Evolutionary conservation across 2,329 filamentous ascomycete genomes (phyloP).

Genomic region (Pseudohalonectria lignicola): DNA sequence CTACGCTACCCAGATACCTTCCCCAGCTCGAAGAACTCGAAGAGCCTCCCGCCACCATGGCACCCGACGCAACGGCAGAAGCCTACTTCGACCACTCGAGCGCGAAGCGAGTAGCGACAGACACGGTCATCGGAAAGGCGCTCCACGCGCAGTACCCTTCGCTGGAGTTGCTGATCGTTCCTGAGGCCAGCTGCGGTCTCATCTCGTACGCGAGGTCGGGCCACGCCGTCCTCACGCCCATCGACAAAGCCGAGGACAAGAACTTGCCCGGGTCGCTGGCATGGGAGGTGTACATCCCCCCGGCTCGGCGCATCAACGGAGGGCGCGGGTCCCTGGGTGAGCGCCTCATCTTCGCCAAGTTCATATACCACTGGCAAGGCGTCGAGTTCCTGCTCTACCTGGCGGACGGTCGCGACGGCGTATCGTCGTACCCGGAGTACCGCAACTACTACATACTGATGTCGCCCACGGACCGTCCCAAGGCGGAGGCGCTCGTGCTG

Average conservation of each 20-base stretch:
- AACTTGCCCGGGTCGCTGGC: slow-evolving; percentile 21
- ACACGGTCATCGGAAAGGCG: slow-evolving; percentile 26
- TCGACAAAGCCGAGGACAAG: slow-evolving; percentile 14
- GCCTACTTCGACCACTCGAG: slow-evolving; percentile 28
- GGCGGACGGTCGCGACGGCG: slow-evolving; percentile 28
- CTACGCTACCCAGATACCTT: background rate
- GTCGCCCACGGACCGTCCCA: slow-evolving; percentile 11
- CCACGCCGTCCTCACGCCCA: slow-evolving; percentile 19
- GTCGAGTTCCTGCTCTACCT: slow-evolving; percentile 32
- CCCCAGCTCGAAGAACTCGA: too few relatives aligned
- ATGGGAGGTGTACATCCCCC: slow-evolving; percentile 27
- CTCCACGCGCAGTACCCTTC: slow-evolving; percentile 31
- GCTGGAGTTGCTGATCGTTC: slow-evolving; percentile 27
- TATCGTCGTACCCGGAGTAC: slow-evolving; percentile 14
- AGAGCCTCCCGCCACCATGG: background rate
- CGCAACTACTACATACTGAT: slow-evolving; percentile 28
- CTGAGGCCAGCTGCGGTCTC: slow-evolving; percentile 22
- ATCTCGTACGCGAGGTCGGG: slow-evolving; percentile 29
- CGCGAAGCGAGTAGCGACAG: slow-evolving; percentile 28
- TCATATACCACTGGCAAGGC: slow-evolving; percentile 27
- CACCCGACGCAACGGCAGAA: background rate
- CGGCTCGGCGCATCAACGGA: slow-evolving; percentile 27
- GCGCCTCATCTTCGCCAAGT: slow-evolving; percentile 26
- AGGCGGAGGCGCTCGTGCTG: slow-evolving; percentile 39
- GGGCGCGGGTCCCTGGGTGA: slow-evolving; percentile 21